Base-by-base conservation (phyloP, 2,329 filamentous ascomycete species). In the Ophiocordyceps polyrhachis-furcata region DNA sequence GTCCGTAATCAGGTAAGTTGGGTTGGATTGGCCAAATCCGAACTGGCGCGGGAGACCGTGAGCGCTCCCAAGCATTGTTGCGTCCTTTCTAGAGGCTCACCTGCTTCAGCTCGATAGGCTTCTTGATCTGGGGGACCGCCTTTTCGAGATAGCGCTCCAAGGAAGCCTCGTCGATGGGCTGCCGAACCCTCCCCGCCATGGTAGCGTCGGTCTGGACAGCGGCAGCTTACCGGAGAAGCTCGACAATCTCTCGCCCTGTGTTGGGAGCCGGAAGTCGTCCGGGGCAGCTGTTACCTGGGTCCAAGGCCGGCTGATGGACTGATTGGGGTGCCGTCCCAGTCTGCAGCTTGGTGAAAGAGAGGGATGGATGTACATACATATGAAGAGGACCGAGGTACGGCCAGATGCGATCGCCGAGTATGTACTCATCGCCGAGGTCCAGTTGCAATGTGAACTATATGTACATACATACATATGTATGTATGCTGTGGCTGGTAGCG, bases 11-110 rank as follows among this genome's bases (percentile, higher is more conserved):
- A 89, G 85, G 66, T 96, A 98, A 2, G 91, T 98, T 41, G 91
- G 91, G 60, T 96, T 98, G 47, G 86, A 94, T 66, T 96, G 91
- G 48, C 91, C 91, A 61, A 93, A 96, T 55, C 88, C 86, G 60
- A 96, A 98, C 84, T 96, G 56, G 20, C 20, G 23, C 23, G 28
- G 19, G 20, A 38, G 43, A 44, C 49, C 32, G 38, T 45, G 28
- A 42, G 44, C 21, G 25, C 5, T 28, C 5, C 4, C 9, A 9
- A 23, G 20, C 37, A 14, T 29, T 47, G 5, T 20, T 37, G 40
- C 11, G 31, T 21, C n/a, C 9, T 17, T 13, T 40, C 21, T 20
- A 23, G 15, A 56, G 6, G 21, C 62, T 47, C 65, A 88, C 87
- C 75, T 95, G 89, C 67, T 94, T 93, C 52, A 96, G 68, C 41